A percentile compares a stretch with the other conserved stretches of the same genome.
These are phyloP conservation scores for Citeromyces nyonsensis DNA, from an alignment of 805 yeast species.

Conservation along the genomic window DNA sequence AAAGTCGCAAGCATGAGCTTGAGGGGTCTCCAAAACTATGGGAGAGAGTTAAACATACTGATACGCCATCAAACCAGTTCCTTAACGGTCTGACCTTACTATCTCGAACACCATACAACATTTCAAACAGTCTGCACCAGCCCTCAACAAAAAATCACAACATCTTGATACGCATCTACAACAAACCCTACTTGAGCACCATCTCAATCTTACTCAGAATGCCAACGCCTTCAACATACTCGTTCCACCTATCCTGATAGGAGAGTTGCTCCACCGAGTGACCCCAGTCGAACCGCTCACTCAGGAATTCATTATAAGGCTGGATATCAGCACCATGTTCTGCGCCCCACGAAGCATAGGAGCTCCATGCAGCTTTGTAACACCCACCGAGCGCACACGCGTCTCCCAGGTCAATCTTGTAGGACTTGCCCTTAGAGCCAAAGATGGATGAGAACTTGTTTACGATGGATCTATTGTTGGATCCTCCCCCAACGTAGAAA, in stretches of 20 bases:
- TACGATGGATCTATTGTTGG: conserved; percentile 56
- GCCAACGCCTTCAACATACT: conserved; percentile 36
- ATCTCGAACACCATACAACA: no score
- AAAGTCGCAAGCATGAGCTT: no score
- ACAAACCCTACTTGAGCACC: neutral
- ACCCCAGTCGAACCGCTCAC: conserved; percentile 29
- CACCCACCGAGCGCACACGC: conserved; percentile 93
- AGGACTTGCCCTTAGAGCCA: conserved; percentile 53
- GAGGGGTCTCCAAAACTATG: no score
- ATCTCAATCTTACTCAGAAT: conserved; percentile 30
- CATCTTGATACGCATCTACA: neutral
- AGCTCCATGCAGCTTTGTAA: conserved; percentile 68
- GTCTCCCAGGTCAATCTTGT: conserved; percentile 61
- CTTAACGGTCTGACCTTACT: no score
- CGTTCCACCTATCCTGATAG: conserved; percentile 26
- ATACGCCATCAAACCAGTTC: no score
- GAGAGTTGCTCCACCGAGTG: conserved; percentile 26
- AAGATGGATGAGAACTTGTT: conserved; percentile 53
- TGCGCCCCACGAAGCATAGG: conserved; percentile 7
- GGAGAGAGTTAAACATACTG: no score
- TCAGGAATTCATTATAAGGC: conserved; percentile 28
- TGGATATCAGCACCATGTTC: conserved; percentile 1
- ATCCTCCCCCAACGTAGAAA: conserved; percentile 81
- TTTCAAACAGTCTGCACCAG: no score
- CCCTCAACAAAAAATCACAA: no score